Conservation (phyloP, 148 eudicot genomes). For the Rhododendron simsii region DNA sequence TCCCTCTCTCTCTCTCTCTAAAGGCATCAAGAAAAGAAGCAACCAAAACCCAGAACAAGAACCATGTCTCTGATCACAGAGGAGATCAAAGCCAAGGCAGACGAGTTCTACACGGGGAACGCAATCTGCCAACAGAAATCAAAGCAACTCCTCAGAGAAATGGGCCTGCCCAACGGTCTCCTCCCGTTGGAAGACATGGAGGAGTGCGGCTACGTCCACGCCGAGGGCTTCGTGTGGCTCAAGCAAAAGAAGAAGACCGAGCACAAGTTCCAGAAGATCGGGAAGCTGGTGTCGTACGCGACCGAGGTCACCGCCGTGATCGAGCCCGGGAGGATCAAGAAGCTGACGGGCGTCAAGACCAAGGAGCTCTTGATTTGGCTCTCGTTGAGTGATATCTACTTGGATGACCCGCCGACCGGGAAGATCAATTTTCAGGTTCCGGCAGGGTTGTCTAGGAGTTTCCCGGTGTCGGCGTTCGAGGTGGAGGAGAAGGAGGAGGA, state of each 20-base stretch:
- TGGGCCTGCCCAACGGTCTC: slow-evolving; percentile 61
- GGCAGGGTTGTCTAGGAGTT: slow-evolving; percentile 32
- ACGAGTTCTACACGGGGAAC: slow-evolving; percentile 35
- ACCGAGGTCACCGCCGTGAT: slow-evolving; percentile 56
- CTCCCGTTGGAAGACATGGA: slow-evolving; percentile 50
- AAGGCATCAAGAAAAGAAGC: too few species aligned
- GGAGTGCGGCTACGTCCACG: slow-evolving; percentile 52
- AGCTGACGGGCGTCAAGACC: slow-evolving; percentile 62
- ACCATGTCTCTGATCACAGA: slow-evolving; percentile 57
- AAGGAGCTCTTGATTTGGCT: slow-evolving; percentile 72
- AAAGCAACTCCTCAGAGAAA: slow-evolving; percentile 36
- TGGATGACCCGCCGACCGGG: slow-evolving; percentile 26
- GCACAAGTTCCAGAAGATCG: slow-evolving; percentile 61
- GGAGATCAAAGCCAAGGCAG: slow-evolving; percentile 48
- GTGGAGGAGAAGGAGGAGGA: slow-evolving; percentile 17
- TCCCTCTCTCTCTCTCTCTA: neutral
- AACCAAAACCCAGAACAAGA: neutral
- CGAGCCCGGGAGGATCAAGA: slow-evolving; percentile 50
- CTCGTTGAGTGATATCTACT: slow-evolving; percentile 36
- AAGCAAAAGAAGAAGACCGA: slow-evolving; percentile 56
- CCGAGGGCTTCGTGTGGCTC: slow-evolving; percentile 67
- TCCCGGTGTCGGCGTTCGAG: slow-evolving; percentile 44
- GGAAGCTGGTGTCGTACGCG: slow-evolving; percentile 39
- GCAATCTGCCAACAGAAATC: slow-evolving; percentile 45
- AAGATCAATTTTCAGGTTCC: slow-evolving; percentile 40